These are phyloP conservation scores for Trichoderma pleuroti DNA, from an alignment of 2,329 filamentous ascomycete genomes.

Conservation along the genomic window DNA sequence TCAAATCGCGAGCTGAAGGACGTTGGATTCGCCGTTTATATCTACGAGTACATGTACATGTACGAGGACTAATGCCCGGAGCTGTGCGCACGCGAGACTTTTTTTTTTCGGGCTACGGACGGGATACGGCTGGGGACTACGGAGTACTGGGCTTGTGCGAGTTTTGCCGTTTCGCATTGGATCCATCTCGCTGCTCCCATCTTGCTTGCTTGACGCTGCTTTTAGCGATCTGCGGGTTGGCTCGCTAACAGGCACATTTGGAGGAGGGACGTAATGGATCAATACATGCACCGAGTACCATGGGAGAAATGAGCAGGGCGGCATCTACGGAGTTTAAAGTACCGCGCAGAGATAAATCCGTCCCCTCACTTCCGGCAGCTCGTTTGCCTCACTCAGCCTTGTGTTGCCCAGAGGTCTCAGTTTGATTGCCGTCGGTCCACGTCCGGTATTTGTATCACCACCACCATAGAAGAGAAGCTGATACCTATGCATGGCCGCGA, in stretches of 20 bases:
- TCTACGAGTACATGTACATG: not conserved
- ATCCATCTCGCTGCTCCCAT: not conserved
- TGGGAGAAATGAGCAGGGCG: not conserved
- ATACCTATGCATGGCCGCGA: not conserved
- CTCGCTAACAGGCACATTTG: no score
- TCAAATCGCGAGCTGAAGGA: not conserved
- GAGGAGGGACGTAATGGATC: not conserved
- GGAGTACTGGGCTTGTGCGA: not conserved
- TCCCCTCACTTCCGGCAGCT: not conserved
- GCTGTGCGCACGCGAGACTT: not conserved
- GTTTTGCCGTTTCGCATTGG: not conserved
- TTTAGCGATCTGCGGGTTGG: slow-evolving; percentile 1
- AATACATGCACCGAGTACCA: not conserved
- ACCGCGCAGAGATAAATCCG: not conserved
- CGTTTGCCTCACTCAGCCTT: not conserved
- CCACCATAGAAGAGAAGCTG: not conserved
- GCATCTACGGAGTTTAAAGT: not conserved
- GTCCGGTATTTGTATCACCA: not conserved
- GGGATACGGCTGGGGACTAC: not conserved
- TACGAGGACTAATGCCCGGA: not conserved
- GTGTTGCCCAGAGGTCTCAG: not conserved
- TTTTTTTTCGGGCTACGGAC: not conserved
- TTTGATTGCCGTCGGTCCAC: slow-evolving; percentile 2
- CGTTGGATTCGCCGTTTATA: not conserved
- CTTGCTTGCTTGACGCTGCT: not conserved